A percentile compares a stretch with the other conserved stretches of the same genome.
These are phyloP conservation scores for Atkinsonella hypoxylon DNA, from an alignment of 2,329 filamentous ascomycete species.

Conservation along the genomic window DNA sequence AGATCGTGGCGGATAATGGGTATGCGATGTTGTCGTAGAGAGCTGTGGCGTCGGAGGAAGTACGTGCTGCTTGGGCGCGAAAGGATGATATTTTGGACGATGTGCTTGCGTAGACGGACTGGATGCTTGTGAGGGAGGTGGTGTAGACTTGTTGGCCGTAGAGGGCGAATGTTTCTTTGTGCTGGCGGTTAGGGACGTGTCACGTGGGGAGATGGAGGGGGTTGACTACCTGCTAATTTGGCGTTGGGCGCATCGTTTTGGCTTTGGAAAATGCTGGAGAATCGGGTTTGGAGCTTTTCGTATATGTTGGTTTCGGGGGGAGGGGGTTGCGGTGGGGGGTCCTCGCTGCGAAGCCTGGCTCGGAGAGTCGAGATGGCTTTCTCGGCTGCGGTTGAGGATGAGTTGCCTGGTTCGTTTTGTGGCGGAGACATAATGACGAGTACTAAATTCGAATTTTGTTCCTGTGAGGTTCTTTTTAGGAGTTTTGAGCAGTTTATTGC, in stretches of 20 bases:
- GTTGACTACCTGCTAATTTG: conserved; percentile 1
- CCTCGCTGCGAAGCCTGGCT: conserved; percentile 16
- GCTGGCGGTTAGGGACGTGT: neutral
- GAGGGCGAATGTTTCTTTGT: conserved; percentile 5
- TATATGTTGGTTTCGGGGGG: conserved; percentile 9
- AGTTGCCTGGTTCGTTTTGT: neutral
- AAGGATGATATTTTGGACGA: conserved; percentile 13
- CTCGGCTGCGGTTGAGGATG: conserved; percentile 5
- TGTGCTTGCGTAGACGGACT: conserved; percentile 13
- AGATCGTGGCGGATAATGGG: conserved; percentile 21
- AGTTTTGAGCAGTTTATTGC: too few relatives aligned
- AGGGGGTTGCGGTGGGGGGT: neutral
- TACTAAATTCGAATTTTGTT: too few relatives aligned
- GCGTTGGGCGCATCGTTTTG: neutral
- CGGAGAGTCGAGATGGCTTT: conserved; percentile 12
- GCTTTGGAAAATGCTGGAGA: conserved; percentile 4
- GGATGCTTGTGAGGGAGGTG: conserved; percentile 9
- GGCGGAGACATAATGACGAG: conserved; percentile 10
- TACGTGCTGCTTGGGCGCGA: conserved; percentile 7
- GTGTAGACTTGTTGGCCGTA: conserved; percentile 5
- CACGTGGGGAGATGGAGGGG: neutral
- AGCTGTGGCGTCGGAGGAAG: conserved; percentile 9
- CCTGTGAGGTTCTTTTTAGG: too few relatives aligned
- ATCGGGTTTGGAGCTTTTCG: conserved; percentile 14
- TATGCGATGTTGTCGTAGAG: conserved; percentile 21